A percentile compares a stretch with the other conserved stretches of the same genome.
Evolutionary conservation across 345 rosid species (phyloP).

Genomic region (Pugionium cornutum): DNA sequence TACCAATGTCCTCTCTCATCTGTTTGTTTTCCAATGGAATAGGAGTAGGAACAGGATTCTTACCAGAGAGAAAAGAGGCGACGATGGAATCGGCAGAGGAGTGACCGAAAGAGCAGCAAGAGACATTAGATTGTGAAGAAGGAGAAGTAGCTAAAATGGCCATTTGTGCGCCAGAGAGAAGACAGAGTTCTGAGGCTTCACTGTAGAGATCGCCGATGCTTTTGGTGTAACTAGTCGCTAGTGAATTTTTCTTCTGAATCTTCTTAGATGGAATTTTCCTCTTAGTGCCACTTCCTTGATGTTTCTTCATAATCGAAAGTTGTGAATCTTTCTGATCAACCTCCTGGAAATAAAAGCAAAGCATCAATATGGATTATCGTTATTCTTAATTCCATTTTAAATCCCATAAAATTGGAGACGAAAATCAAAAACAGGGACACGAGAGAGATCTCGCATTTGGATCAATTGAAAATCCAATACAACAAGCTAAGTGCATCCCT

Average conservation of each 20-base stretch:
- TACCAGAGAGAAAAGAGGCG: background rate
- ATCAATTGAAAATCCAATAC: background rate
- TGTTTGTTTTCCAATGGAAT: background rate
- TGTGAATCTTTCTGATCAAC: too few species aligned
- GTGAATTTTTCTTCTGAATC: background rate
- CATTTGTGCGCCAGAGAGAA: constrained; percentile 7
- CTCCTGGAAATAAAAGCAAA: too few species aligned
- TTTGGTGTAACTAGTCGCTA: background rate
- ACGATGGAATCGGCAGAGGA: constrained; percentile 15
- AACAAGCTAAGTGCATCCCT: background rate
- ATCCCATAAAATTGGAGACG: background rate
- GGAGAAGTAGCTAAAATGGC: constrained; percentile 5
- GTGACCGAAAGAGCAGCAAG: constrained; percentile 22
- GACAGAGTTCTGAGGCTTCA: constrained; percentile 19
- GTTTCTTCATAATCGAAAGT: too few species aligned
- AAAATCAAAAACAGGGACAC: background rate
- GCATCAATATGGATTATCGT: too few species aligned
- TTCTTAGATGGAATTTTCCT: background rate
- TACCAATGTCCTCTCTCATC: constrained; percentile 10
- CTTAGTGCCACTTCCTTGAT: constrained; percentile 12
- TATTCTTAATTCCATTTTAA: background rate
- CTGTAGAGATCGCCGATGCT: constrained; percentile 10
- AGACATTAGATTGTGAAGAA: background rate
- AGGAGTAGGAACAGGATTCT: background rate
- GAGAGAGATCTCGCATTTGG: constrained; percentile 26